Base-by-base conservation (phyloP, 164 flowering plant species). In the Akebia trifoliata region DNA sequence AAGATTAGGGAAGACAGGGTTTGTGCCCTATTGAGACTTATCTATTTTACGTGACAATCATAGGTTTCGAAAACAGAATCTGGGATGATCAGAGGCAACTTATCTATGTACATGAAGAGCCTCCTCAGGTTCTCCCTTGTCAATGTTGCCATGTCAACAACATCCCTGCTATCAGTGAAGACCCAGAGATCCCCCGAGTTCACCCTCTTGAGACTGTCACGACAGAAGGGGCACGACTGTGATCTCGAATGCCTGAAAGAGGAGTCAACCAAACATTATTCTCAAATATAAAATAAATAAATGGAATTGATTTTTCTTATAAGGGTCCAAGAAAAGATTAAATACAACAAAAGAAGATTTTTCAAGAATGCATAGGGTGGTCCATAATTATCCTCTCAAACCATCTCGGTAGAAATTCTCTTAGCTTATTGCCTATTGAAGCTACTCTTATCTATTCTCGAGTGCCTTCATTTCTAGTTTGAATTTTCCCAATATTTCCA, bases 131-230 rank as follows among this genome's bases (percentile, higher is more conserved):
- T 81, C 75, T 85, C 95, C 74, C 76, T 72, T 8, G 78, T 76
- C 47, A 87, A 58, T 1, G 83, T 74, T 7, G 68, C 70, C 80
- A 76, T 67, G 71, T 85, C 95, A 0, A 85, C 72, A 31, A 77
- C 60, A 49, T 87, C 95, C 69, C 66, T 79, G 75, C 70, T 67
- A 61, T 81, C 90, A 7, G 81, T 78, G 42, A 62, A 73, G 32
- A 87, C 72, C 95, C 95, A 87, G 7, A 87, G 84, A 65, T 87
- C 95, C 37, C 84, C 77, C 0, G 95, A 87, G 63, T 81, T 75
- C 52, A 85, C 87, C 58, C 87, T 78, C 76, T 85, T 81, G 2
- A 87, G 81, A 71, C 80, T 78, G 70, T 83, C 83, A 4, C 95
- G 86, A 43, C 91, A 87, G 59, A 87, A 87, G 22, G 95, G 95